Conservation (phyloP, 169 alveolate genomes). For the Cryptosporidium meleagridis region DNA sequence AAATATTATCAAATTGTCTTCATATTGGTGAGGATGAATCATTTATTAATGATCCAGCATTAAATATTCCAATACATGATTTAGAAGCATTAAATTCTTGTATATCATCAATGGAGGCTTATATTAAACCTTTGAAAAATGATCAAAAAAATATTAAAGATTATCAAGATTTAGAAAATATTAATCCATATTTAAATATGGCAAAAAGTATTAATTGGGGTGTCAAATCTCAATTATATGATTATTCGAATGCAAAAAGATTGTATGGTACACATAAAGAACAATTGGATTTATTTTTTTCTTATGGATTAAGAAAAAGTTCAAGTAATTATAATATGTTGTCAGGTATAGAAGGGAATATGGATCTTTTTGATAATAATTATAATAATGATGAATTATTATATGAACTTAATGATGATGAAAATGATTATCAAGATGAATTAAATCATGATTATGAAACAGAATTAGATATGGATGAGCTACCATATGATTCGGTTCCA, state of each 20-base stretch:
- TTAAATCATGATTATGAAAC: constrained; percentile 64
- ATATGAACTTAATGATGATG: constrained; percentile 42
- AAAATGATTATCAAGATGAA: constrained; percentile 62
- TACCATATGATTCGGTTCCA: constrained; percentile 72
- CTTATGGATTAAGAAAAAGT: background rate
- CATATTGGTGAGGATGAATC: constrained; percentile 48
- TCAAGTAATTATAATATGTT: background rate
- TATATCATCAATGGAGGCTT: constrained; percentile 70
- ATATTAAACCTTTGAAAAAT: constrained; percentile 40
- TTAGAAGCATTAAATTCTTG: constrained; percentile 73
- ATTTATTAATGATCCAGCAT: constrained; percentile 46
- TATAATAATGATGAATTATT: background rate
- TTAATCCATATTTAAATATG: constrained; percentile 35
- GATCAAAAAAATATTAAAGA: background rate
- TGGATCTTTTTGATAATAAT: too few relatives aligned
- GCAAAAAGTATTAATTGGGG: constrained; percentile 70
- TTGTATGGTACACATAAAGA: background rate
- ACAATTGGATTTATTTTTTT: constrained; percentile 25
- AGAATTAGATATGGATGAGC: constrained; percentile 73
- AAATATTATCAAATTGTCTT: constrained; percentile 7
- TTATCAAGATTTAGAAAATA: background rate
- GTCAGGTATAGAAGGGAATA: background rate
- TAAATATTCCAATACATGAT: constrained; percentile 73
- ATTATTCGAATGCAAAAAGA: constrained; percentile 11
- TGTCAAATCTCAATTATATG: constrained; percentile 19